These are phyloP conservation scores for Cytospora piceicola DNA, from an alignment of 2,329 filamentous ascomycete species.

Conservation along the genomic window DNA sequence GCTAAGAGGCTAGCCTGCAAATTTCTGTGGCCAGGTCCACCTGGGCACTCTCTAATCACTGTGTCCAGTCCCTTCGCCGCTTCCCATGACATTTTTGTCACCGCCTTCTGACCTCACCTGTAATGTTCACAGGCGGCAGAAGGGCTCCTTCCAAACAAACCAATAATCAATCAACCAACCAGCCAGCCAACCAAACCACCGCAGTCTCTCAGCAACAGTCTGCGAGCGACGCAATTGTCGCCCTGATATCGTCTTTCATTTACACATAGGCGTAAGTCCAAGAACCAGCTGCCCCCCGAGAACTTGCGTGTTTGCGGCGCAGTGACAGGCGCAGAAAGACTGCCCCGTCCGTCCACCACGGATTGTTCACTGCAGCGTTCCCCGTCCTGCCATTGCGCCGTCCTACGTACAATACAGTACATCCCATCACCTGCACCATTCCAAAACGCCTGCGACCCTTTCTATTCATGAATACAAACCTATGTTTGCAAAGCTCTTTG, in stretches of 20 bases:
- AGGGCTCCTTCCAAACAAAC: neutral
- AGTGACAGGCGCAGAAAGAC: neutral
- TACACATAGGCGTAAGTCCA: neutral
- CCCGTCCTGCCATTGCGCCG: neutral
- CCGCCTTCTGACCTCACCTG: neutral
- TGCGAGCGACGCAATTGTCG: neutral
- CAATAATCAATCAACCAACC: neutral
- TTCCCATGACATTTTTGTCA: slow-evolving; percentile 4
- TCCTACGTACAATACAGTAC: neutral
- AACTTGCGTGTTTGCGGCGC: neutral
- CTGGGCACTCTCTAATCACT: neutral
- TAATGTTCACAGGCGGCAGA: slow-evolving; percentile 3
- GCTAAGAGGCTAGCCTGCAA: slow-evolving; percentile 1
- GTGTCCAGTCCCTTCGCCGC: neutral
- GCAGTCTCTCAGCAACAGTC: neutral
- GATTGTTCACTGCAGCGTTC: neutral
- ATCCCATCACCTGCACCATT: neutral
- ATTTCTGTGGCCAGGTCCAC: neutral
- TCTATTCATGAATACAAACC: slow-evolving; percentile 11
- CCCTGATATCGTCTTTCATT: neutral
- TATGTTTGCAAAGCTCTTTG: slow-evolving; percentile 2
- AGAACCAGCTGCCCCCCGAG: neutral
- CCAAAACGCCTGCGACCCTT: slow-evolving; percentile 11
- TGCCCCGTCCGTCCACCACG: neutral
- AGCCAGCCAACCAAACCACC: neutral